Evolutionary conservation across 768 basidiomycete species (phyloP).

Genomic region (Phylloporus rhodoxanthus): DNA sequence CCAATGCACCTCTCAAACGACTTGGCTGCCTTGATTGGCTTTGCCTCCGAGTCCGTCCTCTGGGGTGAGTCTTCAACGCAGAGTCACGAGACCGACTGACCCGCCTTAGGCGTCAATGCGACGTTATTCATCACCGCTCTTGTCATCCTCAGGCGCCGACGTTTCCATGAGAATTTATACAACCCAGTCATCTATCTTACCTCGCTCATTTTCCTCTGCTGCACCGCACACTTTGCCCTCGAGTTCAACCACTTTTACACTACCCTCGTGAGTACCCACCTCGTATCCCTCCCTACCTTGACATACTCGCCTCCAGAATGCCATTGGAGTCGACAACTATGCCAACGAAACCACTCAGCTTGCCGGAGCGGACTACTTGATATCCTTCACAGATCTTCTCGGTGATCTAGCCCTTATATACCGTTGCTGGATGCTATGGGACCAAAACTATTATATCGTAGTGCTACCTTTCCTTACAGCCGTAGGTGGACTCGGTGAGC

Average conservation of each 20-base stretch:
- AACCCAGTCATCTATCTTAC: constrained; percentile 27
- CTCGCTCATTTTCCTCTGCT: constrained; percentile 29
- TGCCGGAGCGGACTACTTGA: constrained; percentile 32
- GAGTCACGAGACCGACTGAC: background rate
- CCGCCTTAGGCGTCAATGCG: constrained; percentile 11
- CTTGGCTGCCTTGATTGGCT: constrained; percentile 34
- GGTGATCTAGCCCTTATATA: constrained; percentile 35
- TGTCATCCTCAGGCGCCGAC: constrained; percentile 18
- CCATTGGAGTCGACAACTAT: constrained; percentile 24
- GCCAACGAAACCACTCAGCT: constrained; percentile 29
- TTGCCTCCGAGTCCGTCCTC: constrained; percentile 32
- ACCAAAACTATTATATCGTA: constrained; percentile 28
- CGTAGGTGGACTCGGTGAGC: constrained; percentile 32
- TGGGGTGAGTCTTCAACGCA: constrained; percentile 25
- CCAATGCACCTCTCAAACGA: constrained; percentile 24
- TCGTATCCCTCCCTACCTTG: background rate
- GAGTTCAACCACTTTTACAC: constrained; percentile 34
- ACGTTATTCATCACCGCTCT: constrained; percentile 29
- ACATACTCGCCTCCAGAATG: constrained; percentile 11
- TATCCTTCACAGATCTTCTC: constrained; percentile 33
- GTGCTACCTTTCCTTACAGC: constrained; percentile 33
- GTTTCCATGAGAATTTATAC: constrained; percentile 6
- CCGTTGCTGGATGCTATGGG: constrained; percentile 41
- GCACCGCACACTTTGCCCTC: constrained; percentile 30
- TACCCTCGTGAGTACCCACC: constrained; percentile 25